Evolutionary conservation across 2,329 filamentous ascomycete species (phyloP).

Genomic region (Calonectria henricotiae): DNA sequence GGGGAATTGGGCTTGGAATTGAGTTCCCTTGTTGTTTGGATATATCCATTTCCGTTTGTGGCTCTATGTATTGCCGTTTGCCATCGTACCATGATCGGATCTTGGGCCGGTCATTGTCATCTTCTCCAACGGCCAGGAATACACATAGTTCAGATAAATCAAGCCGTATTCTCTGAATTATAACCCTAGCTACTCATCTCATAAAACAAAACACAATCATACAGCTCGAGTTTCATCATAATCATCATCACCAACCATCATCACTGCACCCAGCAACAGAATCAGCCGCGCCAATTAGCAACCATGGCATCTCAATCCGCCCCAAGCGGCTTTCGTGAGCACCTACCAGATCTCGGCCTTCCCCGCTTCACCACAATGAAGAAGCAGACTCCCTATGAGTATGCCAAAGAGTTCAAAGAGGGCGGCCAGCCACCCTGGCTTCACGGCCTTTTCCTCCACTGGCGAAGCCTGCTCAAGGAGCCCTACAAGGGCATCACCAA

Average conservation of each 20-base stretch:
- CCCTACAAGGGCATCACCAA: constrained; percentile 81
- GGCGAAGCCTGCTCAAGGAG: constrained; percentile 73
- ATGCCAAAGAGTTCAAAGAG: constrained; percentile 74
- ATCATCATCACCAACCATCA: background rate
- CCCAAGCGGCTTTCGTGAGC: constrained; percentile 61
- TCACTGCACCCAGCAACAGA: background rate
- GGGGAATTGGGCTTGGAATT: background rate
- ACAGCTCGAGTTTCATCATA: no score
- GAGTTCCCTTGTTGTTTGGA: constrained; percentile 9
- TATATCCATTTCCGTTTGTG: constrained; percentile 20
- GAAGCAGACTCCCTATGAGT: constrained; percentile 75
- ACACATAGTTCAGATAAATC: constrained; percentile 7
- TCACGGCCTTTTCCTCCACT: constrained; percentile 73
- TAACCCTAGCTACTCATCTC: background rate
- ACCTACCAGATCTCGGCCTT: constrained; percentile 74
- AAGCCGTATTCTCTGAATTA: constrained; percentile 16
- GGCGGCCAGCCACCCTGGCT: constrained; percentile 77
- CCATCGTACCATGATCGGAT: constrained; percentile 32
- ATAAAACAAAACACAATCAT: background rate
- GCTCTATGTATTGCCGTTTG: constrained; percentile 10
- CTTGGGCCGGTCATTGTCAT: background rate
- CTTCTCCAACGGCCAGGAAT: constrained; percentile 3
- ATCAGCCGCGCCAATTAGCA: background rate
- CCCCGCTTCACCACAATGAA: constrained; percentile 77
- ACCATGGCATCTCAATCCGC: constrained; percentile 34